Evolutionary conservation across 768 basidiomycete genomes (phyloP), one percentile per base, ranked within the genome.

Genomic region (Kwoniella heveanensis): DNA sequence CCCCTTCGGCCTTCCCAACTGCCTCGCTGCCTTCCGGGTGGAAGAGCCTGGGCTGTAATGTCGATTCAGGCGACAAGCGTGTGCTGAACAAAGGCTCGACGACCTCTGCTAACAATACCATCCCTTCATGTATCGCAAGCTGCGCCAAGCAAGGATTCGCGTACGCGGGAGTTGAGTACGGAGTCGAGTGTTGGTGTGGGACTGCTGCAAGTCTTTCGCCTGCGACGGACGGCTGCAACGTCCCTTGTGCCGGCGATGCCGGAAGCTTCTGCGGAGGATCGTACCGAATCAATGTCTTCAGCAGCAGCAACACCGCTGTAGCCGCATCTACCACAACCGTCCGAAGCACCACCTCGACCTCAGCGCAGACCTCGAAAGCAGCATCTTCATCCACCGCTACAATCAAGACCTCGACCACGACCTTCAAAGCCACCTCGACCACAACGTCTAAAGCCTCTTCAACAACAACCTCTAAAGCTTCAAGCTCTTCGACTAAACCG

Each of bases 71-170:
- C 25, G 29, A 22, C 24, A 64, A 62, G 9, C 65, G 77, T 46
- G 74, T 74, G 39, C 64, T 78, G 19, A 57, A 65, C 24, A 52
- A 66, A 1, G 69, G 70, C 2, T 69, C 72, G 9, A 65, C 65
- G n/a, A 56, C 66, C 8, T 51, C 48, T 12, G 17, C 22, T n/a
- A 72, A 65, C 57, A 71, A 59, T 3, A 57, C 64, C 19, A 57
- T 65, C 19, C 25, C 52, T 17, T 46, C 24, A 17, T 74, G 73
- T 52, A 65, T 65, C 10, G 19, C 64, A 21, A 57, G 47, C 47
- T 72, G 73, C 52, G 54, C 53, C 13, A 22, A 36, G 1, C 27
- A 50, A 17, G 68, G 70, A 1, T 69, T 49, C 39, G 3, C 57
- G 5, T 57, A 68, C 50, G 67, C 69, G 1, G 72, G 70, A 39